Base-by-base conservation (phyloP, 257 asterid genomes). In the Anisodus tanguticus region DNA sequence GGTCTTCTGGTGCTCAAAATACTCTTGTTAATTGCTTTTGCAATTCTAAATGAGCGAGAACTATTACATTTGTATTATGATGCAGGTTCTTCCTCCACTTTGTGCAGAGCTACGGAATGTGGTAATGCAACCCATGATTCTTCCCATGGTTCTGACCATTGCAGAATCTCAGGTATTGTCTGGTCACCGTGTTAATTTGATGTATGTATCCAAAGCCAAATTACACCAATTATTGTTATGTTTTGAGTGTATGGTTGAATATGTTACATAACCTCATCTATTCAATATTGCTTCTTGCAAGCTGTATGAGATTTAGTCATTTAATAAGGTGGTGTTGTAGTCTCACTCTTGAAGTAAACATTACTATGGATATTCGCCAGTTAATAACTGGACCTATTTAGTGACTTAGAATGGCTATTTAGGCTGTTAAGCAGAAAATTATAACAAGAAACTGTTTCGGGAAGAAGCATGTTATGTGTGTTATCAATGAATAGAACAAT, bases 51-150 rank as follows among this genome's bases (percentile, higher is more conserved):
- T 77, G 53, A 85, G 82, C 12, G 49, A 83, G 83, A 79, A 71
- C 53, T 86, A 31, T 84, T 66, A 37, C 81, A 77, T 86, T 69
- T 41, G 69, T 62, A 31, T 31, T 31, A 64, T 72, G 68, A 81
- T 87, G 68, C 92, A 97, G 99, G 99, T 97, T 90, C 99, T 97
- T 86, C 99, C 99, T 80, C 99, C 99, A 67, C 98, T 97, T 83
- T 95, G 98, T 85, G 97, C 99, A 16, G 99, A 97, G 91, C 99
- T 97, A 47, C 91, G 99, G 37, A 97, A 97, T 89, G 80, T 97
- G 96, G 99, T 97, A 22, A 95, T 97, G 99, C 99, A 97, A 84
- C 98, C 98, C 57, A 92, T 97, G 95, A 97, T 97, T 90, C 92
- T 97, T 85, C 99, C 99, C 67, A 97, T 97, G 99, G 99, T 97